These are phyloP conservation scores for Xylaria longipes DNA, from an alignment of 495 filamentous ascomycete species.

Conservation along the genomic window DNA sequence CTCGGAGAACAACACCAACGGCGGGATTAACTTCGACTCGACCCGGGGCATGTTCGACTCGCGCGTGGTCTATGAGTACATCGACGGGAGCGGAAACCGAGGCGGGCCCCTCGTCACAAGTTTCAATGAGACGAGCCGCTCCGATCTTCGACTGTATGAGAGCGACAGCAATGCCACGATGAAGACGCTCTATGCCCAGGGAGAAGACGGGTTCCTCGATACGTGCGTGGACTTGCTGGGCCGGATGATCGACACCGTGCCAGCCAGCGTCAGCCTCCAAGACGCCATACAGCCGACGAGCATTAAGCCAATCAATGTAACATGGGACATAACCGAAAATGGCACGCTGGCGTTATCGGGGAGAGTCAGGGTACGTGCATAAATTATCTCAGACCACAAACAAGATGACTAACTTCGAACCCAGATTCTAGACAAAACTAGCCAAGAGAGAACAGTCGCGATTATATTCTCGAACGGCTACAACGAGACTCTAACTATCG, in stretches of 20 bases:
- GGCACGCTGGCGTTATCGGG: conserved; percentile 32
- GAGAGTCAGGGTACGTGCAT: conserved; percentile 34
- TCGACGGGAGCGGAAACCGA: conserved; percentile 46
- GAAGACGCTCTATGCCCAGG: conserved; percentile 41
- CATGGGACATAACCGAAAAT: conserved; percentile 32
- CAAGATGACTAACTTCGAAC: background rate
- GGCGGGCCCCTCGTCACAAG: conserved; percentile 52
- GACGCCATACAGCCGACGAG: conserved; percentile 51
- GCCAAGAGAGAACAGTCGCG: conserved; percentile 24
- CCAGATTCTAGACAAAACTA: conserved; percentile 12
- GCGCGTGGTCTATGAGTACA: conserved; percentile 51
- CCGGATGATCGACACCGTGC: conserved; percentile 58
- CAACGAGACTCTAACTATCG: conserved; percentile 24
- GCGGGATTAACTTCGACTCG: conserved; percentile 47
- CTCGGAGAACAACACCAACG: conserved; percentile 40
- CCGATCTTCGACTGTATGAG: conserved; percentile 52
- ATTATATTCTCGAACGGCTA: conserved; percentile 37
- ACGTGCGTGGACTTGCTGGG: conserved; percentile 50
- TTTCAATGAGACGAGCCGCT: conserved; percentile 43
- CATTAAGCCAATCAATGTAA: conserved; percentile 52
- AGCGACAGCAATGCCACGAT: conserved; percentile 58
- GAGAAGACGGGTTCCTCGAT: conserved; percentile 43
- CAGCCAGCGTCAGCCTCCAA: conserved; percentile 46
- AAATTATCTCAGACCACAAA: background rate
- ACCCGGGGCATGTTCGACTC: conserved; percentile 49